A percentile compares a stretch with the other conserved stretches of the same genome.
phyloP scores from a whole-genome alignment of 129 eudicot genomes.

The Sambucus nigra region DNA sequence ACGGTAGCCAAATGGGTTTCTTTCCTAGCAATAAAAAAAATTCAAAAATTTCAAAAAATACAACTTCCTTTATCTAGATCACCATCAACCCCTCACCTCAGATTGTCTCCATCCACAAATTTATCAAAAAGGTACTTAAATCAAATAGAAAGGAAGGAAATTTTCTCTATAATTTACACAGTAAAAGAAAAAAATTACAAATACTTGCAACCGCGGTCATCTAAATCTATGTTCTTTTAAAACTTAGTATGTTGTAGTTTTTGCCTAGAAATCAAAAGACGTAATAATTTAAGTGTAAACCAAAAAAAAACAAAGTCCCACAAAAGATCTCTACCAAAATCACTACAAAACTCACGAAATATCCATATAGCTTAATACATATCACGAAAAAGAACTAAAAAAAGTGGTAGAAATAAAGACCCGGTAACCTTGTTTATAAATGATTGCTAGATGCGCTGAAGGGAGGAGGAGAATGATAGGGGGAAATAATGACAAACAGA shows the following conservation, averaged over 20 bases:
- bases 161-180: slow-evolving; percentile 4
- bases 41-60: slow-evolving; percentile 1
- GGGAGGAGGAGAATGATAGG: too few relatives aligned
- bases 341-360: slow-evolving; percentile 38
- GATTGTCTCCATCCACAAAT: slow-evolving; percentile 8
- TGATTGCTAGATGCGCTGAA: slow-evolving; percentile 17
- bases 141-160: too few relatives aligned
- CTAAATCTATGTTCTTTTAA: not conserved
- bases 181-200: not conserved
- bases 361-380: too few relatives aligned
- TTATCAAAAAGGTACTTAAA: too few relatives aligned
- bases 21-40: slow-evolving; percentile 11
- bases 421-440: slow-evolving; percentile 30
- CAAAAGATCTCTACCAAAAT: slow-evolving; percentile 36
- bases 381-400: too few relatives aligned
- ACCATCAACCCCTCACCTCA: not conserved
- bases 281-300: too few relatives aligned
- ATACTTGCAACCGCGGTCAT: not conserved
- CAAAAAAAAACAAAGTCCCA: slow-evolving; percentile 18
- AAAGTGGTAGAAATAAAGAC: too few relatives aligned
- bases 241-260: too few relatives aligned
- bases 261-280: too few relatives aligned
- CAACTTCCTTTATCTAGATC: not conserved
- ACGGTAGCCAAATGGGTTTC: slow-evolving; percentile 38
- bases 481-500: too few relatives aligned